Evolutionary conservation across 2,329 filamentous ascomycete genomes (phyloP).

Genomic region (Trichophyton mentagrophytes): DNA sequence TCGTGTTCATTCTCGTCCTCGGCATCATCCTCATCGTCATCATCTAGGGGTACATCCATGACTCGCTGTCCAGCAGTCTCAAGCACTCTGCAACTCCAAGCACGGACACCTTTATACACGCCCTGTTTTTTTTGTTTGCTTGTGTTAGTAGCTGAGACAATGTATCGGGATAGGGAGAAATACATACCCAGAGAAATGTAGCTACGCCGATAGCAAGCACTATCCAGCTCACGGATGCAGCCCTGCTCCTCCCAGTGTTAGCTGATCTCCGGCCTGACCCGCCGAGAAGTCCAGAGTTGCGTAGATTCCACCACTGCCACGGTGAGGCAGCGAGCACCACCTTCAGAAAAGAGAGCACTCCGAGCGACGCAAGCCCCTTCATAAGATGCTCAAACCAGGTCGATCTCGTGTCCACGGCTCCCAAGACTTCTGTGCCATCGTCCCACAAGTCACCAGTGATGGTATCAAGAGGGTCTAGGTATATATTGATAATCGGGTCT

Average conservation of each 20-base stretch:
- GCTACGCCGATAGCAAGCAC: constrained; percentile 67
- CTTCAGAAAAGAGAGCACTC: constrained; percentile 74
- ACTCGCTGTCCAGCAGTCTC: constrained; percentile 67
- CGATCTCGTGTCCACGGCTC: constrained; percentile 32
- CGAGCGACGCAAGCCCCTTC: constrained; percentile 83
- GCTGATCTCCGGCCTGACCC: constrained; percentile 39
- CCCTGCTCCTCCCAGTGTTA: constrained; percentile 59
- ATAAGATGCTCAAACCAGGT: constrained; percentile 74
- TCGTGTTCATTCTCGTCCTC: constrained; percentile 30
- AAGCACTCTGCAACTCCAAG: constrained; percentile 58
- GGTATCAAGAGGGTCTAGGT: constrained; percentile 62
- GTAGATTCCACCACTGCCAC: constrained; percentile 64
- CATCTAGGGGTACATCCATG: constrained; percentile 52
- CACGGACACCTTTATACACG: constrained; percentile 69
- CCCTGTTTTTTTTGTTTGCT: constrained; percentile 36
- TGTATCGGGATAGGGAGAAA: not conserved
- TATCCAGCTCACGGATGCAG: constrained; percentile 66
- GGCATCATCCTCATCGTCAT: constrained; percentile 44
- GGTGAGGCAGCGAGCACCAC: constrained; percentile 61
- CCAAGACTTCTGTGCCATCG: constrained; percentile 22
- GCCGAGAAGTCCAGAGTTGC: constrained; percentile 46
- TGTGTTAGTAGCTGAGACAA: not conserved
- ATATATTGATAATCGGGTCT: constrained; percentile 82
- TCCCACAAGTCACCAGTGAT: constrained; percentile 35
- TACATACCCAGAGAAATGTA: constrained; percentile 61